Evolutionary conservation across 176 grass and related monocot species (phyloP).

Genomic region (Pontederia paniculata): DNA sequence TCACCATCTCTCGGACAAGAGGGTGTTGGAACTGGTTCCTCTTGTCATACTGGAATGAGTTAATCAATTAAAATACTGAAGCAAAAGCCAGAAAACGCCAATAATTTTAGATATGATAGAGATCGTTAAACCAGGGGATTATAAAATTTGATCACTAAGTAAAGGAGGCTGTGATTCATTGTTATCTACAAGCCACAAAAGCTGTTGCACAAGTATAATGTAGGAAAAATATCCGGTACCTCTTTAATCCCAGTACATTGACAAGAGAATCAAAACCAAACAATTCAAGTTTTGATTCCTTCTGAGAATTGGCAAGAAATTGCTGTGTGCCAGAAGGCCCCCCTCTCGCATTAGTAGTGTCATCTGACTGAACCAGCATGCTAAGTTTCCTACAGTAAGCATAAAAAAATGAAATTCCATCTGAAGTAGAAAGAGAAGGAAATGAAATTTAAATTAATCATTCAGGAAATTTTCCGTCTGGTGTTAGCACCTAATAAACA

Average conservation of each 20-base stretch:
- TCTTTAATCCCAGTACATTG: slow-evolving; percentile 95
- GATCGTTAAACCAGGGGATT: too few relatives aligned
- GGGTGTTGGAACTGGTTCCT: slow-evolving; percentile 70
- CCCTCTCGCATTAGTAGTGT: slow-evolving; percentile 33
- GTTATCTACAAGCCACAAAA: slow-evolving; percentile 3
- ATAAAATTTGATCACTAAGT: too few relatives aligned
- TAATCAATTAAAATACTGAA: slow-evolving; percentile 30
- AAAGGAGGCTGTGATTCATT: too few relatives aligned
- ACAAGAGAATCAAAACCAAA: slow-evolving; percentile 99
- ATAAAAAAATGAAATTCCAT: too few relatives aligned
- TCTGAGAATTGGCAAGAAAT: slow-evolving; percentile 35
- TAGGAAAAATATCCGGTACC: slow-evolving; percentile 30
- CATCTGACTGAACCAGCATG: slow-evolving; percentile 30
- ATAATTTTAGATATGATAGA: too few relatives aligned
- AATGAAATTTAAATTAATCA: not conserved
- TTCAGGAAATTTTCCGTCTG: too few relatives aligned
- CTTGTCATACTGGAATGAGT: slow-evolving; percentile 89
- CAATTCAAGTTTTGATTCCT: slow-evolving; percentile 88
- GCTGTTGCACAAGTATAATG: slow-evolving; percentile 6
- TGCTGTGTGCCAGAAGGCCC: slow-evolving; percentile 46
- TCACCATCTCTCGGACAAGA: slow-evolving; percentile 91
- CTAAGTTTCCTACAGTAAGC: slow-evolving; percentile 66
- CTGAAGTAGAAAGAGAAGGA: too few relatives aligned
- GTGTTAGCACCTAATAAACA: too few relatives aligned
- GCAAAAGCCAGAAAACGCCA: too few relatives aligned